phyloP scores from a whole-genome alignment of 2,329 filamentous ascomycete species.

The Ascochyta lentis region DNA sequence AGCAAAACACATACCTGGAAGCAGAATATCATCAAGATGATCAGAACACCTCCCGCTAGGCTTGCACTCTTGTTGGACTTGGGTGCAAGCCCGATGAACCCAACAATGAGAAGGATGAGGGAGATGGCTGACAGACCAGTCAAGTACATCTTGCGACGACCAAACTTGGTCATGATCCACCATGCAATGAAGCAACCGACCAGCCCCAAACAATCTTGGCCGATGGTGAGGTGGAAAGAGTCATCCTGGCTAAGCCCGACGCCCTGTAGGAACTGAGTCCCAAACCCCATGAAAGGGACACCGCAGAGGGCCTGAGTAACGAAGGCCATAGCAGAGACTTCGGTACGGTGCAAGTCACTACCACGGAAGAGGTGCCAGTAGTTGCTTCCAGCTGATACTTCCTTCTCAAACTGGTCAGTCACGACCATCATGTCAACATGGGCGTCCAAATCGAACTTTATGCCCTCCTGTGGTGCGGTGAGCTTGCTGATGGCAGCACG shows the following conservation, averaged over 20 bases:
- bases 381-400: constrained; percentile 68
- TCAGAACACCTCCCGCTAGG: constrained; percentile 33
- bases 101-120: constrained; percentile 56
- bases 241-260: constrained; percentile 32
- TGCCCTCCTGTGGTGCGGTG: constrained; percentile 55
- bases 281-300: constrained; percentile 35
- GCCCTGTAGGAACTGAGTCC: constrained; percentile 31
- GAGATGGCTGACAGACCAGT: constrained; percentile 57
- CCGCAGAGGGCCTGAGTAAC: constrained; percentile 50
- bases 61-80: constrained; percentile 53
- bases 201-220: constrained; percentile 31
- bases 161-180: constrained; percentile 78
- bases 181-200: constrained; percentile 75
- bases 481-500: constrained; percentile 68
- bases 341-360: constrained; percentile 77
- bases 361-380: constrained; percentile 85
- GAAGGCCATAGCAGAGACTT: constrained; percentile 62
- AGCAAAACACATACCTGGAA: constrained; percentile 25
- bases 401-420: constrained; percentile 77
- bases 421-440: constrained; percentile 89
- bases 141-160: constrained; percentile 76
- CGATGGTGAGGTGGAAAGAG: constrained; percentile 33
- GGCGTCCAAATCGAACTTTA: constrained; percentile 48
- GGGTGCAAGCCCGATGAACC: constrained; percentile 71
- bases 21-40: constrained; percentile 36